phyloP scores from a whole-genome alignment of 1,139 yeast genomes.

The Suhomyces ambrosiae region DNA sequence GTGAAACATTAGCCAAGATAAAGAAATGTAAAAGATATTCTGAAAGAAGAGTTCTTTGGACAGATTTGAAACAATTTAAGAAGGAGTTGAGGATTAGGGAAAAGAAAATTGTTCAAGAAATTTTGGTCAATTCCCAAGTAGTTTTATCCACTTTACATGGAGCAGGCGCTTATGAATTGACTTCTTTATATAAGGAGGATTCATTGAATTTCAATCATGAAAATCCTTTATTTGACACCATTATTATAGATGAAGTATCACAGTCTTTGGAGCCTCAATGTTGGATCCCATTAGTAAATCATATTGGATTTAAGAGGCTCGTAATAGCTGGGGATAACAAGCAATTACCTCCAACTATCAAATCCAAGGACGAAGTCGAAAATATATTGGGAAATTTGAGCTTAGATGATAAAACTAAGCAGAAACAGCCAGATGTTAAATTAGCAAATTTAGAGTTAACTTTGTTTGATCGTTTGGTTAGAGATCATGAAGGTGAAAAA shows the following conservation, averaged over 20 bases:
- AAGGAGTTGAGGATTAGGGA: conserved; percentile 73
- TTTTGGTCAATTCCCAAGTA: conserved; percentile 64
- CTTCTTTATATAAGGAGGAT: conserved; percentile 44
- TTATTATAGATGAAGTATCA: conserved; percentile 93
- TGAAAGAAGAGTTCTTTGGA: conserved; percentile 69
- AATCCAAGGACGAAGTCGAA: conserved; percentile 34
- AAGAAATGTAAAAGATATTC: conserved; percentile 66
- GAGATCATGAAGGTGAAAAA: conserved; percentile 52
- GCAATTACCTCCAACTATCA: conserved; percentile 82
- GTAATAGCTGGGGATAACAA: conserved; percentile 86
- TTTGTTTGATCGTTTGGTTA: conserved; percentile 75
- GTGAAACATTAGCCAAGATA: conserved; percentile 55
- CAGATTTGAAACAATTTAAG: conserved; percentile 65
- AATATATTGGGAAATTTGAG: conserved; percentile 29
- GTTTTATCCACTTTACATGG: conserved; percentile 87
- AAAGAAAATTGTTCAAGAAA: conserved; percentile 58
- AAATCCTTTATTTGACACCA: conserved; percentile 65
- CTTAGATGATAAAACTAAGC: conserved; percentile 3
- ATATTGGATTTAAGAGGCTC: conserved; percentile 58
- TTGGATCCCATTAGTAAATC: conserved; percentile 88
- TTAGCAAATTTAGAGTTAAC: conserved; percentile 58
- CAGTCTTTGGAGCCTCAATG: conserved; percentile 95
- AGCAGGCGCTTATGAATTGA: conserved; percentile 71
- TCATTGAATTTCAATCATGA: conserved; percentile 21
- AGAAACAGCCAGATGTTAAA: conserved; percentile 18